A percentile compares a stretch with the other conserved stretches of the same genome.
Conservation (phyloP, 78 protist species). For the Tieghemostelium lacteum region DNA sequence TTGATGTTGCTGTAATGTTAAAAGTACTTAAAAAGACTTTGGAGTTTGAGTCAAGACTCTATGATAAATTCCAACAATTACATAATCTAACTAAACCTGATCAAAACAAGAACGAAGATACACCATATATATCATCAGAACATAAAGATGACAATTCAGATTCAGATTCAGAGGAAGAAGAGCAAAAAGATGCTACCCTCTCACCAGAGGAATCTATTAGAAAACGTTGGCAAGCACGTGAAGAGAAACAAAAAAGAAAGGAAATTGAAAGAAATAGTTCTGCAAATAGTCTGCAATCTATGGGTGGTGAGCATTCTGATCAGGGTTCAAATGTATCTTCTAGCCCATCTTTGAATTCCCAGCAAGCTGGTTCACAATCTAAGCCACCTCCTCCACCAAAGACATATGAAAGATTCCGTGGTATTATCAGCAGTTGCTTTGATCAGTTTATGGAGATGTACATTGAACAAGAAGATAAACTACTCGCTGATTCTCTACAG, state of each 20-base stretch:
- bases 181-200: background rate
- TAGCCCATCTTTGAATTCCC: no score
- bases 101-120: conserved; percentile 5
- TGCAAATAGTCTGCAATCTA: background rate
- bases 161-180: background rate
- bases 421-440: conserved; percentile 75
- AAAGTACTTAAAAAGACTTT: conserved; percentile 65
- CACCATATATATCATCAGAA: background rate
- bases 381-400: background rate
- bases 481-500: conserved; percentile 16
- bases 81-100: conserved; percentile 10
- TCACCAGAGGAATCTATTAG: conserved; percentile 28
- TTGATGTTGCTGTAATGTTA: conserved; percentile 43
- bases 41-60: conserved; percentile 61
- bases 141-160: background rate
- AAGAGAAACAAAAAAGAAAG: background rate
- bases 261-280: background rate
- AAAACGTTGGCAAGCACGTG: conserved; percentile 27
- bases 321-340: no score
- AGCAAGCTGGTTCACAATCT: no score
- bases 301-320: no score
- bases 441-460: conserved; percentile 82
- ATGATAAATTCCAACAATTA: conserved; percentile 1
- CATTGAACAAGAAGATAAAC: conserved; percentile 70
- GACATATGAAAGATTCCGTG: conserved; percentile 58